Base-by-base conservation (phyloP, 495 filamentous ascomycete species). In the Poronia punctata region DNA sequence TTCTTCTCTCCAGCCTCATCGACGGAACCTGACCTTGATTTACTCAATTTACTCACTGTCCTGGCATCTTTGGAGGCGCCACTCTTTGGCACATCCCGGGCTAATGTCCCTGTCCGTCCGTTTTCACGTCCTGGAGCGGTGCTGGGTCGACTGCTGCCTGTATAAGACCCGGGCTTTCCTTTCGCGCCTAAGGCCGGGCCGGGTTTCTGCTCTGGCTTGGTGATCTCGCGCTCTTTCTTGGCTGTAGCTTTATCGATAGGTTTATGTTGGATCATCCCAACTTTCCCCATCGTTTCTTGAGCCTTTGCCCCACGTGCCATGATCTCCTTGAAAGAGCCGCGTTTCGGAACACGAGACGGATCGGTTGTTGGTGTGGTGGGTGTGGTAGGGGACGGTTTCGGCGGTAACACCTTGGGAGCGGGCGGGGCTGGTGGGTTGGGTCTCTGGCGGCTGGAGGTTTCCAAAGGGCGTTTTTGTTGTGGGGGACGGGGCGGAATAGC, bases 241-340 rank as follows among this genome's bases (percentile, higher is more conserved):
- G 45, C 62, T 6, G 57, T 35, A 3, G 45, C 40, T 32, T 61
- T 67, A 48, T 72, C 70, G 2, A 72, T 60, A n/a, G 64, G 46
- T 55, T 74, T 75, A 49, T 78, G 74, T 42, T 74, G 71, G 29
- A 78, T 78, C 54, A 68, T 68, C 15, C 72, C 74, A 5, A 75
- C 60, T 20, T 66, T 59, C 12, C 61, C 63, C 50, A 68, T 60
- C 6, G 51, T 55, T 25, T 56, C 61, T 45, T 80, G 61, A 27
- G 65, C 71, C 28, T 67, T 71, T 52, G 79, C 70, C 6, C 76
- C 83, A 41, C 77, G 68, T 14, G 75, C 77, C 68, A 88, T 73
- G 40, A 86, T 82, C 45, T 83, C 80, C 30, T 71, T 71, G 52
- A 67, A 88, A 1, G 79, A 80, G 1, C 79, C 71, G 45, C 81